A percentile compares a stretch with the other conserved stretches of the same genome.
phyloP scores from a whole-genome alignment of 2,329 filamentous ascomycete species.

The Alternaria burnsii region DNA sequence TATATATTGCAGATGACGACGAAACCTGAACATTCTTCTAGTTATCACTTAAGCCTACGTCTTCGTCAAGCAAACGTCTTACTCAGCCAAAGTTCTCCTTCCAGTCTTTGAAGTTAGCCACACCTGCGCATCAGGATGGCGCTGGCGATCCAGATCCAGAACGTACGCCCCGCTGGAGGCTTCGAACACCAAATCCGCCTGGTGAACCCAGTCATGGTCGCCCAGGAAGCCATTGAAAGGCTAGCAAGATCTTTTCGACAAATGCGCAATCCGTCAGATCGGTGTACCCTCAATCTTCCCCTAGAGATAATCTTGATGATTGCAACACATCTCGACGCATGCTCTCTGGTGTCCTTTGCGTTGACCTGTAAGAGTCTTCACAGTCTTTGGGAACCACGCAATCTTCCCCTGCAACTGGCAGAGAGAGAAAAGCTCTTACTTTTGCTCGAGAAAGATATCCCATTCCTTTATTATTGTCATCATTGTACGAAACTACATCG shows the following conservation, averaged over 20 bases:
- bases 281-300: slow-evolving; percentile 23
- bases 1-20: background rate
- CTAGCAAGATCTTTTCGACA: slow-evolving; percentile 11
- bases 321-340: slow-evolving; percentile 18
- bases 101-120: background rate
- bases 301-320: slow-evolving; percentile 28
- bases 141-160: background rate
- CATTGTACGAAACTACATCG: slow-evolving; percentile 29
- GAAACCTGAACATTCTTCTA: background rate
- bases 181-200: background rate
- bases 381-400: slow-evolving; percentile 7
- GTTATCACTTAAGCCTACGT: background rate
- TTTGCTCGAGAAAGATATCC: slow-evolving; percentile 24
- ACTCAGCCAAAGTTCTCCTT: background rate
- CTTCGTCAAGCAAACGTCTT: background rate
- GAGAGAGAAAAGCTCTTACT: slow-evolving; percentile 27
- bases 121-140: background rate
- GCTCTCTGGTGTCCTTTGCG: slow-evolving; percentile 19
- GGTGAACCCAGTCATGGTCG: background rate
- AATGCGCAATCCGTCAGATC: slow-evolving; percentile 4
- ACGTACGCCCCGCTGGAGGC: background rate
- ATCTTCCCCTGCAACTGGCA: background rate
- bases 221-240: background rate
- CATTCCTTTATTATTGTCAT: slow-evolving; percentile 27
- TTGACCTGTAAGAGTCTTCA: slow-evolving; percentile 28